Base-by-base conservation (phyloP, 306 rosid species). In the Abrus pulchellus region DNA sequence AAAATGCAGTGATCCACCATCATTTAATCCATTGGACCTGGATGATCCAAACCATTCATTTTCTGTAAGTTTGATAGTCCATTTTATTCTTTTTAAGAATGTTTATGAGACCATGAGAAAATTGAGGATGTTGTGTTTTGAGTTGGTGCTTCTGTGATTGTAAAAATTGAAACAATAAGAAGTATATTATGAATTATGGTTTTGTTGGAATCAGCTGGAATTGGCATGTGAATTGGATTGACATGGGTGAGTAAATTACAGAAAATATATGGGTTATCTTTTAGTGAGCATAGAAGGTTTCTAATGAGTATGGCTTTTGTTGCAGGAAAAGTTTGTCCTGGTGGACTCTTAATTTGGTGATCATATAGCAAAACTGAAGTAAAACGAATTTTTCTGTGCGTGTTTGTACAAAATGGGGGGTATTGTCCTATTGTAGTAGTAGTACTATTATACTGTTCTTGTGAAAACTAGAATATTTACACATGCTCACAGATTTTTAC, bases 41-140 rank as follows among this genome's bases (percentile, higher is more conserved):
- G 87, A 41, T 3, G 90, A 85, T 81, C 79, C 89, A 53, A 69
- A 74, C 77, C 84, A 59, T 69, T 56, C 88, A 5, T 64, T 75
- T 52, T 72, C 89, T 69, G 98, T 94, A 92, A 94, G 97, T 90
- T 80, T 75, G 14, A 34, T 43, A 20, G 30, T 40, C 14, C 55
- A 55, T 28, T 72, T 74, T 62, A 2, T 27, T 20, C 32, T 10
- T 32, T 20, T 65, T 38, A 27, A 49, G 48, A 52, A 50, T 62
- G 61, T 29, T 12, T 48, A 72, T 27, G 4, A 4, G 60, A 10
- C 48, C 33, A 6, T 59, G 74, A 60, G 49, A 75, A 63, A 59
- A 63, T 68, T 66, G 57, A 48, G 13, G 62, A 13, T 33, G 47
- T 11, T 61, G 49, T 34, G 44, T 72, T 78, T 59, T 79, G 59